phyloP scores from a whole-genome alignment of 1,284 basidiomycete genomes.

The Irpex sp. region DNA sequence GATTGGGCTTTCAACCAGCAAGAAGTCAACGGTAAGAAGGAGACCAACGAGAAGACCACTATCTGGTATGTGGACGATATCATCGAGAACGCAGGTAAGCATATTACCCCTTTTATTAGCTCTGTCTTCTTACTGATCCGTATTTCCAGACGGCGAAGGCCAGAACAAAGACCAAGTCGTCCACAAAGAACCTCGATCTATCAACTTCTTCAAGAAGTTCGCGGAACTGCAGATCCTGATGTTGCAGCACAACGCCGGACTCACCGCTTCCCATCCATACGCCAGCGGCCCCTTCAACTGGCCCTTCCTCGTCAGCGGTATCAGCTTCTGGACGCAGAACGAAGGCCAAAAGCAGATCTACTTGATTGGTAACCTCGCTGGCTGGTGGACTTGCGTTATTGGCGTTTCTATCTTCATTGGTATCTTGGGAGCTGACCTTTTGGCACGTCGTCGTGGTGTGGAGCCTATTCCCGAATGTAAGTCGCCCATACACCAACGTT shows the following conservation, averaged over 20 bases:
- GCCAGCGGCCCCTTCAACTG: slow-evolving; percentile 94
- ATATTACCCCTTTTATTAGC: not conserved
- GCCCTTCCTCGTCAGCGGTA: slow-evolving; percentile 95
- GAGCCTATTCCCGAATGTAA: slow-evolving; percentile 84
- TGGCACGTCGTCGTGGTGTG: slow-evolving; percentile 83
- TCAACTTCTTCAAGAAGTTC: slow-evolving; percentile 96
- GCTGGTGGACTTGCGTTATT: slow-evolving; percentile 93
- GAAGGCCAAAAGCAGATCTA: slow-evolving; percentile 91
- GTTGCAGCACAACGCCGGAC: slow-evolving; percentile 96
- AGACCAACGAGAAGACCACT: slow-evolving; percentile 76
- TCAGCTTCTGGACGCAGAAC: slow-evolving; percentile 96
- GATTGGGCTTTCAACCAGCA: slow-evolving; percentile 98
- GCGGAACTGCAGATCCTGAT: slow-evolving; percentile 91
- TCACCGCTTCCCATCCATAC: slow-evolving; percentile 95
- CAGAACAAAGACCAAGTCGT: slow-evolving; percentile 43
- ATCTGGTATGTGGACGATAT: slow-evolving; percentile 91
- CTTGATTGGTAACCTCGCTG: slow-evolving; percentile 90
- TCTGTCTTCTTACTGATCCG: slow-evolving; percentile 5
- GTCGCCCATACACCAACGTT: slow-evolving; percentile 30
- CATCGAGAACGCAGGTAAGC: slow-evolving; percentile 66
- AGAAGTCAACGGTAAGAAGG: slow-evolving; percentile 98
- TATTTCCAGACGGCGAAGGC: slow-evolving; percentile 54
- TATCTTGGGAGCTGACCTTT: slow-evolving; percentile 83
- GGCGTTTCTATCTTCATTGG: slow-evolving; percentile 87
- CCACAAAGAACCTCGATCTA: slow-evolving; percentile 70